phyloP scores from a whole-genome alignment of 2,329 filamentous ascomycete species.

The Ophiobolus disseminans region DNA sequence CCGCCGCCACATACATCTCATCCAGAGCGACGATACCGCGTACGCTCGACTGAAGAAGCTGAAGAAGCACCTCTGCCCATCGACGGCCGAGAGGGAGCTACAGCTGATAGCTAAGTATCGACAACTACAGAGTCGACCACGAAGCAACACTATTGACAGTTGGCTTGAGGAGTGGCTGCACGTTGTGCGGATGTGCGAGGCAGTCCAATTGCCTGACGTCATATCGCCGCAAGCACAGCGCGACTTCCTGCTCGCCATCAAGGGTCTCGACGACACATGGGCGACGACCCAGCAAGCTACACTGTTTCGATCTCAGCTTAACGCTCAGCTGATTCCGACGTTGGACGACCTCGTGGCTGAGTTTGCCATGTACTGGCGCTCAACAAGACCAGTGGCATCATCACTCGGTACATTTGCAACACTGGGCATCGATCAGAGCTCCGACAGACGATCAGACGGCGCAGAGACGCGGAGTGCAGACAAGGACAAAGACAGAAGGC shows the following conservation, averaged over 20 bases:
- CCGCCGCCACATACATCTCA: slow-evolving; percentile 1
- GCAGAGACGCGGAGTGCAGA: slow-evolving; percentile 1
- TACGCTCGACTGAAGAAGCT: slow-evolving; percentile 4
- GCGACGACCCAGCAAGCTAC: not conserved
- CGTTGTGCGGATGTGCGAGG: not conserved
- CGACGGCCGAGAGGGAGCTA: not conserved
- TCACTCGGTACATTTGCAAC: slow-evolving; percentile 8
- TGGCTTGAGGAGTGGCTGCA: slow-evolving; percentile 2
- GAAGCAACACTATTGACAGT: slow-evolving; percentile 1
- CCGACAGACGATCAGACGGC: not conserved
- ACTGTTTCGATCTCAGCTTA: not conserved
- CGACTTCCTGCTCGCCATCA: slow-evolving; percentile 8
- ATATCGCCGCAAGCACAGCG: not conserved
- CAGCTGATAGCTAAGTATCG: slow-evolving; percentile 1
- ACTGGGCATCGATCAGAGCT: slow-evolving; percentile 4
- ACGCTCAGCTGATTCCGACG: not conserved
- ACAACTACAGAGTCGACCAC: not conserved
- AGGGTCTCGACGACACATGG: not conserved
- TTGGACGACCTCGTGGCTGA: slow-evolving; percentile 6
- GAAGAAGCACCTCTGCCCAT: slow-evolving; percentile 4
- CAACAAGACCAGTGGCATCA: slow-evolving; percentile 5
- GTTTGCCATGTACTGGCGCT: slow-evolving; percentile 8
- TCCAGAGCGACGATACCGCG: not conserved
- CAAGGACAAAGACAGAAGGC: slow-evolving; percentile 2
- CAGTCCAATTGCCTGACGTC: not conserved